Conservation (phyloP, 2,329 filamentous ascomycete species). For the Fusarium austroafricanum region DNA sequence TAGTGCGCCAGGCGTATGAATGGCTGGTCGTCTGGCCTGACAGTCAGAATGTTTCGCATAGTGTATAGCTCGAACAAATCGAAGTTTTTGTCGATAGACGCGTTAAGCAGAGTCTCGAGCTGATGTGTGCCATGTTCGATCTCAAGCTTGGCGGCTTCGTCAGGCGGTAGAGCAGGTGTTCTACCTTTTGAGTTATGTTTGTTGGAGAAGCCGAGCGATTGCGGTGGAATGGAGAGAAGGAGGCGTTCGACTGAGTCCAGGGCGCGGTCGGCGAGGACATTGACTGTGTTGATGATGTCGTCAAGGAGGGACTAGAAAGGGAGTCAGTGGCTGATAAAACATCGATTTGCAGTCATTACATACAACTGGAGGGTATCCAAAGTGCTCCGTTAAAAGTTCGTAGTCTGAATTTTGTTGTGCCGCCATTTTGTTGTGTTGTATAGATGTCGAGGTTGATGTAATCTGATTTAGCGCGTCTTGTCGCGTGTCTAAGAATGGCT, state of each 20-base stretch:
- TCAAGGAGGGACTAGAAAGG: constrained; percentile 82
- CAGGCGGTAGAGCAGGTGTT: constrained; percentile 52
- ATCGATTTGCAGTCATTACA: constrained; percentile 49
- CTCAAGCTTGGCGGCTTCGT: constrained; percentile 67
- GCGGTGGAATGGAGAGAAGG: constrained; percentile 78
- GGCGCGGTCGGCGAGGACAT: constrained; percentile 90
- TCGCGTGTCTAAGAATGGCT: constrained; percentile 20
- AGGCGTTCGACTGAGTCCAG: constrained; percentile 89
- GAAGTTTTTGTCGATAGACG: constrained; percentile 85
- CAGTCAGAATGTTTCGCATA: constrained; percentile 83
- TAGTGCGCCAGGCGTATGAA: constrained; percentile 91
- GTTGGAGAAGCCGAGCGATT: constrained; percentile 81
- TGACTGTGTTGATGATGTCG: constrained; percentile 97
- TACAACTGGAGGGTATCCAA: constrained; percentile 93
- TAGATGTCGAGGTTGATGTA: neutral
- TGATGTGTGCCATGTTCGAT: constrained; percentile 90
- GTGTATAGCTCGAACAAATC: constrained; percentile 92
- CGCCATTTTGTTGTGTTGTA: constrained; percentile 45
- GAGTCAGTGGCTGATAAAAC: neutral
- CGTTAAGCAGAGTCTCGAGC: constrained; percentile 83
- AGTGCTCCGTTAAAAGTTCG: constrained; percentile 90
- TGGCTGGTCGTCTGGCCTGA: constrained; percentile 74
- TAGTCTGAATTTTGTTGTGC: constrained; percentile 61
- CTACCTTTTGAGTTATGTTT: constrained; percentile 54
- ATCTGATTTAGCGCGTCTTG: constrained; percentile 31